A percentile compares a stretch with the other conserved stretches of the same genome.
Evolutionary conservation across 2,329 filamentous ascomycete species (phyloP).

Genomic region (Penicillium vulpinum): DNA sequence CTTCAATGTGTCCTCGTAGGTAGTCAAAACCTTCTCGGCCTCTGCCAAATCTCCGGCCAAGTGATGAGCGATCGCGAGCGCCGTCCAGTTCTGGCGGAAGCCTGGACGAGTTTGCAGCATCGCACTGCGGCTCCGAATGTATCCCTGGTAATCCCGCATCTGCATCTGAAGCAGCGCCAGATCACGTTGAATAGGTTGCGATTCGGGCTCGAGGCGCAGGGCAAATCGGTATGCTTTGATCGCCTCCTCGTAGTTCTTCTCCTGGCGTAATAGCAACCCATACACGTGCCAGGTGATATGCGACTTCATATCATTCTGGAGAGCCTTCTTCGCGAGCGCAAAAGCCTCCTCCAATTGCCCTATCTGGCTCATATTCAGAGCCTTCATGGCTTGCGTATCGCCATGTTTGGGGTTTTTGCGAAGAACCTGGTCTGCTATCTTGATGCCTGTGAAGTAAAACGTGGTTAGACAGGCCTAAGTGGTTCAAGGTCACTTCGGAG

Average conservation of each 20-base stretch:
- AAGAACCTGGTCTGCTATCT: constrained; percentile 93
- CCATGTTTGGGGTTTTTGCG: constrained; percentile 94
- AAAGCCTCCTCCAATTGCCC: constrained; percentile 95
- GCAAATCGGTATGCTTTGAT: constrained; percentile 99
- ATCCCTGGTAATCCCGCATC: constrained; percentile 93
- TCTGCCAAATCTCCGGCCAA: constrained; percentile 79
- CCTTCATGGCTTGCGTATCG: constrained; percentile 98
- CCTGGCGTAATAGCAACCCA: constrained; percentile 84
- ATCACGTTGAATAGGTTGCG: constrained; percentile 88
- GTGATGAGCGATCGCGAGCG: constrained; percentile 90
- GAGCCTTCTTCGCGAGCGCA: constrained; percentile 82
- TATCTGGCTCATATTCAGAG: constrained; percentile 89
- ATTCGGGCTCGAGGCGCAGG: constrained; percentile 88
- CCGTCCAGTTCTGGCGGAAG: constrained; percentile 92
- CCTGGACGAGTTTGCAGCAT: constrained; percentile 85
- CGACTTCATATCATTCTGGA: constrained; percentile 97
- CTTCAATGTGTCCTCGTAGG: constrained; percentile 92
- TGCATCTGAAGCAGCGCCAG: constrained; percentile 91
- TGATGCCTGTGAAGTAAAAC: constrained; percentile 64
- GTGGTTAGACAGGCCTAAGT: constrained; percentile 18
- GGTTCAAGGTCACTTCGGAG: neutral
- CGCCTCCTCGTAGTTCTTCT: constrained; percentile 98
- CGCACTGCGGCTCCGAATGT: constrained; percentile 80
- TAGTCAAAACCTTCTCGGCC: constrained; percentile 86
- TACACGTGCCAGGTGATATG: constrained; percentile 99